Percentiles rank a stretch among this genome's conserved stretches.
These are phyloP conservation scores for Yamadazyma diddensiae DNA, from an alignment of 1,139 yeast species.

Conservation along the genomic window DNA sequence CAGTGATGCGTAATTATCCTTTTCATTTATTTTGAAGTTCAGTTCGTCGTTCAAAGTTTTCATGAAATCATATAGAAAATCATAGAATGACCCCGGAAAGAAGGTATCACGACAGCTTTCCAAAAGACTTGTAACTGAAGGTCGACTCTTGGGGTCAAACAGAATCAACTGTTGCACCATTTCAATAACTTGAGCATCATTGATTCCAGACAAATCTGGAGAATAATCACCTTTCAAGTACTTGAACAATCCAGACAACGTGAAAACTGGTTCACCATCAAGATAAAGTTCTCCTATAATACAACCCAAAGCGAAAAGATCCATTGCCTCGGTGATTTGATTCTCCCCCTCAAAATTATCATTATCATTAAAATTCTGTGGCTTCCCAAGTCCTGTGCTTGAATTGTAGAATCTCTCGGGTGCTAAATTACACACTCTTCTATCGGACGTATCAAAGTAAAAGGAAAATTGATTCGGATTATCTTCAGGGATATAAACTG, in stretches of 20 bases:
- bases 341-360: slow-evolving; percentile 25
- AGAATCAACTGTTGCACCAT: slow-evolving; percentile 62
- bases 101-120: slow-evolving; percentile 44
- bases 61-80: slow-evolving; percentile 68
- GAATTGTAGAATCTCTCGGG: slow-evolving; percentile 78
- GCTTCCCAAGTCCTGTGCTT: slow-evolving; percentile 12
- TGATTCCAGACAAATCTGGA: slow-evolving; percentile 59
- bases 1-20: slow-evolving; percentile 23
- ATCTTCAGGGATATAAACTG: slow-evolving; percentile 83
- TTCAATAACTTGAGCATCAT: slow-evolving; percentile 47
- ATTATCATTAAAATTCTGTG: slow-evolving; percentile 23
- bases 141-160: slow-evolving; percentile 59
- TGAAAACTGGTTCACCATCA: slow-evolving; percentile 85
- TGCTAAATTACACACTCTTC: slow-evolving; percentile 87
- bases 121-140: slow-evolving; percentile 54
- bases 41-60: slow-evolving; percentile 31
- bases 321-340: slow-evolving; percentile 67
- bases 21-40: slow-evolving; percentile 16
- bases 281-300: slow-evolving; percentile 84
- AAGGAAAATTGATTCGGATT: slow-evolving; percentile 94
- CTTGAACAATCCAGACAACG: slow-evolving; percentile 81
- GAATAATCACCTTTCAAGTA: slow-evolving; percentile 66
- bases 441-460: slow-evolving; percentile 84
- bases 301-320: slow-evolving; percentile 87
- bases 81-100: slow-evolving; percentile 73